A percentile compares a stretch with the other conserved stretches of the same genome.
Conservation (phyloP, 176 grass and related monocot genomes). For the Musa acuminata region DNA sequence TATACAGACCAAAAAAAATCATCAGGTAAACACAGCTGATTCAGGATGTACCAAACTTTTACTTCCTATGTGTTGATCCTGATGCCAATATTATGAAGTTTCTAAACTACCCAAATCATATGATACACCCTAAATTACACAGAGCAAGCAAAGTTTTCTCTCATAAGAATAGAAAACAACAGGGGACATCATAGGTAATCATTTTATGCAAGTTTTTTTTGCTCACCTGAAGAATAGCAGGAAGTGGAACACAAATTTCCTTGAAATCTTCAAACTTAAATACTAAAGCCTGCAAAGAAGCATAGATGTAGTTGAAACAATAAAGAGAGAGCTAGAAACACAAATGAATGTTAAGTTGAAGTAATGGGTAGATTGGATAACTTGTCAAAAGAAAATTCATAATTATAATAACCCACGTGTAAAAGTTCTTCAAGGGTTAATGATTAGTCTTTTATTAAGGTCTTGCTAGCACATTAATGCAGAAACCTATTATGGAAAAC, state of each 20-base stretch:
- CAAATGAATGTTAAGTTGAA: not conserved
- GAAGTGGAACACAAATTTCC: conserved; percentile 64
- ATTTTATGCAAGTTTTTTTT: not conserved
- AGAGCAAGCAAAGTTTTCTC: not conserved
- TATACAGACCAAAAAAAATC: not conserved
- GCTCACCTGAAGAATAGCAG: conserved; percentile 83
- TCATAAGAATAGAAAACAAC: not conserved
- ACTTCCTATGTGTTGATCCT: not conserved
- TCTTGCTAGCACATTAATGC: not conserved
- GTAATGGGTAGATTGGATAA: not conserved
- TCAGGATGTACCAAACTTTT: not conserved
- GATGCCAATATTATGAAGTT: not conserved
- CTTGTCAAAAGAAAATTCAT: not conserved
- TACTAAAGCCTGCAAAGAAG: conserved; percentile 65
- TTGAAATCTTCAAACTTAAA: conserved; percentile 81
- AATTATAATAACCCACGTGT: not conserved
- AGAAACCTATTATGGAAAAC: not conserved
- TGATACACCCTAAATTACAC: no score
- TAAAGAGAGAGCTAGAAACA: not conserved
- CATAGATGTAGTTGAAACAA: conserved; percentile 11
- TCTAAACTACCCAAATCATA: not conserved
- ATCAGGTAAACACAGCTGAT: no score
- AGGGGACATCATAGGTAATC: not conserved
- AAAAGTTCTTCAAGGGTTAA: not conserved
- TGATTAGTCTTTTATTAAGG: not conserved